Base-by-base conservation (phyloP, 306 rosid species). In the Urtica urens region DNA sequence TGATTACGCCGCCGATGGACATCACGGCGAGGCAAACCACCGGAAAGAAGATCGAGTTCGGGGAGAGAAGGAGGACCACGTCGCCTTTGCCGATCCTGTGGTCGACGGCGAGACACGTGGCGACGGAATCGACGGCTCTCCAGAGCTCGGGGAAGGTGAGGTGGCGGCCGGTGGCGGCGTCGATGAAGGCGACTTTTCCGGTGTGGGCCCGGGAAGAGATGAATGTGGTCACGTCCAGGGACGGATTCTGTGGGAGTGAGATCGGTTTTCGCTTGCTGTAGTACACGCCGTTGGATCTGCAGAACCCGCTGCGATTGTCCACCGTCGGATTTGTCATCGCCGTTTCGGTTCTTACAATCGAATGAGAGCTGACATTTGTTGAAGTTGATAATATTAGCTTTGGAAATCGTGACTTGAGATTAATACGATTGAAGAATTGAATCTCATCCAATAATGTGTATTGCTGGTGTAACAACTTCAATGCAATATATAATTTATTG, bases 1-100 rank as follows among this genome's bases (percentile, higher is more conserved):
- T 84, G 53, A 90, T 72, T 45, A 90, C 22, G 44, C 90, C 95
- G 14, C 97, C 97, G n/a, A 84, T 72, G 64, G 92, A 81, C 82
- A 90, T 84, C 41, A 72, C 72, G 61, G 92, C 81, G 22, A 84
- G 82, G 68, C 95, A 84, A 3, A 90, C 78, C 0, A 90, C 64
- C 5, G 97, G 95, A 56, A 84, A 84, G 69, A 50, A 58, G 40
- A 90, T 79, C 34, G 95, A 78, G 64, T 84, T 84, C 0, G 93
- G 97, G 39, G 97, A 84, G 38, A 90, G 77, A 13, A 90, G 58
- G 54, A 84, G 90, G 62, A 90, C 28, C 49, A 79, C 95, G 43
- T 79, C 70, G 37, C 95, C 97, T 28, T 90, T 84, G 4, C 72
- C 27, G 30, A 90, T 72, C 16, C 93, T 93, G 61, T 75, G 50